phyloP scores from a whole-genome alignment of 441 rosid species.

The Dalechampia spathulata region DNA sequence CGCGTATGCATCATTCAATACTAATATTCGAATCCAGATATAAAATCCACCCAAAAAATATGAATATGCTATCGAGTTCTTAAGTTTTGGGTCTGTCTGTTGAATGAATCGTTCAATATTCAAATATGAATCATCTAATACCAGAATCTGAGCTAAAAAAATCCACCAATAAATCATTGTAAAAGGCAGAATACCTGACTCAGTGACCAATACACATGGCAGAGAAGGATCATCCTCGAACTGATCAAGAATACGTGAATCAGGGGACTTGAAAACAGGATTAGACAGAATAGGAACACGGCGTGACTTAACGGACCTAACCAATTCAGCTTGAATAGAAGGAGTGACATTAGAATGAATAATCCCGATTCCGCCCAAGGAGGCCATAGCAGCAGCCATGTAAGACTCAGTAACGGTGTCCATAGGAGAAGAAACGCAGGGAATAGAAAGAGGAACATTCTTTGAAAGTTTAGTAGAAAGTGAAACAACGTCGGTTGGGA shows the following conservation, averaged over 20 bases:
- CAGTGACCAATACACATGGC: conserved; percentile 40
- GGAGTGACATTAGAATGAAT: conserved; percentile 60
- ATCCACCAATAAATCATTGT: background rate
- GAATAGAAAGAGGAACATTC: conserved; percentile 64
- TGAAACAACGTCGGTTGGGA: conserved; percentile 68
- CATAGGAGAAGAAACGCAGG: conserved; percentile 94
- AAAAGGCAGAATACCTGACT: conserved; percentile 28
- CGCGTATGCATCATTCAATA: too few species aligned
- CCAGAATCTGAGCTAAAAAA: background rate
- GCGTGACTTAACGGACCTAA: conserved; percentile 64
- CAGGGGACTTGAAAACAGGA: conserved; percentile 36
- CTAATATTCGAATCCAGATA: too few species aligned
- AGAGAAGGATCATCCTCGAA: conserved; percentile 24
- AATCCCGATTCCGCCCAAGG: conserved; percentile 74
- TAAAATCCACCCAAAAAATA: too few species aligned
- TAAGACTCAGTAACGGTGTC: conserved; percentile 87
- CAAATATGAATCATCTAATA: too few species aligned
- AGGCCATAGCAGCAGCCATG: conserved; percentile 92
- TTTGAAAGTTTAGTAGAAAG: conserved; percentile 63
- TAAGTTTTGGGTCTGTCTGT: too few species aligned
- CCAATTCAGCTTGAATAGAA: conserved; percentile 49
- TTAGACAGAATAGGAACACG: conserved; percentile 50
- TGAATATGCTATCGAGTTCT: too few species aligned
- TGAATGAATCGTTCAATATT: too few species aligned
- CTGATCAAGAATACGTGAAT: conserved; percentile 29